Evolutionary conservation across 176 grass and related monocot species (phyloP), one percentile per base, ranked within the genome.

Genomic region (Elaeis guineensis): DNA sequence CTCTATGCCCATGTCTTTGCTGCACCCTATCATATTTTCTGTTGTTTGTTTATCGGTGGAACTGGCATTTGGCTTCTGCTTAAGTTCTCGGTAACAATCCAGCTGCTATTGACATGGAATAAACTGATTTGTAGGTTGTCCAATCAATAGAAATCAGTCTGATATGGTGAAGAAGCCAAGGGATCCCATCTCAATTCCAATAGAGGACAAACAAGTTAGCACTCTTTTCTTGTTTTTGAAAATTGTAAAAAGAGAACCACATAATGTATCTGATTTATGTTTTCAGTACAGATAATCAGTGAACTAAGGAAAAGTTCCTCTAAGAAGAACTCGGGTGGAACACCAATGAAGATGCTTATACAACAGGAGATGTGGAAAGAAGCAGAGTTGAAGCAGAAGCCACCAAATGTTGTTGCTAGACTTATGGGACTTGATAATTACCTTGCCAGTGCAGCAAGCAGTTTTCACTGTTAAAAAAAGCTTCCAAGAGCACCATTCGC

Each of bases 351-450:
- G 72, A 81, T 80, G 84, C 84, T 89, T 29, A 89, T 98, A 56
- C 84, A 85, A 76, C 73, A 86, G 79, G 93, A 92, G 66, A 98
- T 98, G 87, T 83, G 78, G 84, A 81, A 70, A 81, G 81, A 88
- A 78, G 74, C 74, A 54, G 16, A 53, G 14, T 74, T 69, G 17
- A 81, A 84, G 17, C 79, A 83, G 11, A 81, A 86, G 58, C 74
- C 87, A 3, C 60, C 81, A 55, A 92, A 81, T 83, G 87, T 86
- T 55, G 73, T 98, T 28, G 93, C 93, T 22, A 83, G 70, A 79
- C 62, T 98, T 63, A 98, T 98, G 93, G 93, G 93, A 20, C 84
- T 98, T 9, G 78, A 86, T 68, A n/a, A n/a, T n/a, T n/a, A 71
- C 79, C 19, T 51, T 76, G 32, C 81, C 87, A 2, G 25, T 50